Percentiles rank a stretch among this genome's conserved stretches.
These are phyloP conservation scores for Tetraselmis chui DNA, from an alignment of 139 green algal genomes.

Conservation along the genomic window DNA sequence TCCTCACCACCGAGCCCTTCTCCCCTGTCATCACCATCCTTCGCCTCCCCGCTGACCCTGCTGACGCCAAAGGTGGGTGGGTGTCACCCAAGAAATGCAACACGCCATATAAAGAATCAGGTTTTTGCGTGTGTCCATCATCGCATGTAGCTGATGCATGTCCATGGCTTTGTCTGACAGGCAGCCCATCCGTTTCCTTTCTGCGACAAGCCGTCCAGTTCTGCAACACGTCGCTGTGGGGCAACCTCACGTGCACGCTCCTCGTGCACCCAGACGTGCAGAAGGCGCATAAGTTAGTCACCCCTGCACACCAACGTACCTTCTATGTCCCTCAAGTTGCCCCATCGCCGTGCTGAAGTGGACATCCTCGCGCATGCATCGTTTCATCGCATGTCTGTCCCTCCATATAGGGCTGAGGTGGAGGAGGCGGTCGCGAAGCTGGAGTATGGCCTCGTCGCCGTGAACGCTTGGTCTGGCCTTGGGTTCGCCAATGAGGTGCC, in stretches of 20 bases:
- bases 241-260: neutral
- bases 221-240: neutral
- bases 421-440: neutral
- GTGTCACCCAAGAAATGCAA: too few relatives aligned
- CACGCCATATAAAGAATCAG: too few relatives aligned
- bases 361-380: too few relatives aligned
- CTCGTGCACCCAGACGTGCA: neutral
- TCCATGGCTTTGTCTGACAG: too few relatives aligned
- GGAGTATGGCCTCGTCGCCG: neutral
- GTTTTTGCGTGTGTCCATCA: too few relatives aligned
- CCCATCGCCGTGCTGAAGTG: too few relatives aligned
- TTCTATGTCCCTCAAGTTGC: too few relatives aligned
- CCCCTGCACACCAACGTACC: too few relatives aligned
- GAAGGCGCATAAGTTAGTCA: neutral
- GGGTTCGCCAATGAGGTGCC: neutral
- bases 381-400: too few relatives aligned
- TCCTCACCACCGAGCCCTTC: neutral
- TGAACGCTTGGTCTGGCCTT: neutral
- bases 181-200: too few relatives aligned
- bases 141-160: too few relatives aligned
- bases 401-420: neutral
- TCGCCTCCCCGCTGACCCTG: neutral
- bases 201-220: neutral
- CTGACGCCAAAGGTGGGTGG: too few relatives aligned
- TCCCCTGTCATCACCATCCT: neutral